Evolutionary conservation across 495 filamentous ascomycete species (phyloP).

Genomic region (Sporormia fimetaria): DNA sequence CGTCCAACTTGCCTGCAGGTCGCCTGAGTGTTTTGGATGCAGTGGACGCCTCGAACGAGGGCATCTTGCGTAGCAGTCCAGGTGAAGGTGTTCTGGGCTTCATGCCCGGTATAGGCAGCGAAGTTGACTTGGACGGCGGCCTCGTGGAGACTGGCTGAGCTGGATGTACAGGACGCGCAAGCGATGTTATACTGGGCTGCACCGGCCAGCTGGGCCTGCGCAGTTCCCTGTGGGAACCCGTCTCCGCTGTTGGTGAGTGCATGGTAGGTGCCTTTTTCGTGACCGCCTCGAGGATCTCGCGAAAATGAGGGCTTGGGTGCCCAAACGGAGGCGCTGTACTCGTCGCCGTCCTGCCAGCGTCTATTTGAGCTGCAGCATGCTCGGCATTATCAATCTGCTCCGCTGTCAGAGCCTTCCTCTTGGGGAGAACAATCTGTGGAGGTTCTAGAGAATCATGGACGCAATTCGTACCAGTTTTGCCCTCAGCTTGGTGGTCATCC

Average conservation of each 20-base stretch:
- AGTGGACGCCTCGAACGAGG: constrained; percentile 24
- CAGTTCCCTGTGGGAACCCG: constrained; percentile 13
- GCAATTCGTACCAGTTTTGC: constrained; percentile 20
- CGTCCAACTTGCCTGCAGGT: constrained; percentile 25
- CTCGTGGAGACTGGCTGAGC: constrained; percentile 4
- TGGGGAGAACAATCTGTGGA: constrained; percentile 28
- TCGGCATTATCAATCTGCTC: constrained; percentile 29
- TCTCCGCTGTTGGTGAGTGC: constrained; percentile 5
- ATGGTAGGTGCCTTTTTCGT: no score
- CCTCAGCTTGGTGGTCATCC: constrained; percentile 14
- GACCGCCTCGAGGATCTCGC: constrained; percentile 8
- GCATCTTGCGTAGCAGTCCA: constrained; percentile 30
- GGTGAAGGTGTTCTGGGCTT: constrained; percentile 28
- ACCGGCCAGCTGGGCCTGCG: constrained; percentile 29
- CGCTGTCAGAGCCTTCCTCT: constrained; percentile 33
- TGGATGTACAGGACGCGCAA: constrained; percentile 25
- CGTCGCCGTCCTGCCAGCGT: constrained; percentile 8
- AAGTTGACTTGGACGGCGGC: constrained; percentile 16
- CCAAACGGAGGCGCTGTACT: constrained; percentile 17
- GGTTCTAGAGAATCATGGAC: constrained; percentile 22
- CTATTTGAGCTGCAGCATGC: constrained; percentile 10
- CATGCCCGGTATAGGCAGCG: constrained; percentile 16
- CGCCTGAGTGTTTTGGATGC: background rate
- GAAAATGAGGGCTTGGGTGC: constrained; percentile 4
- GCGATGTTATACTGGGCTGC: constrained; percentile 26